These are phyloP conservation scores for Lathyrus tuberosus DNA, from an alignment of 306 rosid species.

Conservation along the genomic window DNA sequence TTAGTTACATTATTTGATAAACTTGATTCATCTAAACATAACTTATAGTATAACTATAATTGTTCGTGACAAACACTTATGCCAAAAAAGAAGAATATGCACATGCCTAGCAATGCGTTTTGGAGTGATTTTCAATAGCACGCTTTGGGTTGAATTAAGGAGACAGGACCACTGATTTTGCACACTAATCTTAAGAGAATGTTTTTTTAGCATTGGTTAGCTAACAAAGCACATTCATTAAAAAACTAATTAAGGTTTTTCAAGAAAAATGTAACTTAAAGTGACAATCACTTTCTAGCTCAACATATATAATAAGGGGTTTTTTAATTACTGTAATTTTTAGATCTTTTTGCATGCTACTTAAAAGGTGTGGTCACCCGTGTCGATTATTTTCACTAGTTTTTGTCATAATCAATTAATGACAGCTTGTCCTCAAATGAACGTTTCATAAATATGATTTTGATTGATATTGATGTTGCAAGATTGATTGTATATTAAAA, in stretches of 20 bases:
- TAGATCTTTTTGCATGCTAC: slow-evolving; percentile 44
- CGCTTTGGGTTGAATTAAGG: slow-evolving; percentile 94
- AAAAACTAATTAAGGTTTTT: slow-evolving; percentile 35
- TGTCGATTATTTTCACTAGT: slow-evolving; percentile 33
- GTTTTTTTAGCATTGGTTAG: slow-evolving; percentile 66
- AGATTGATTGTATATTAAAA: too few species aligned
- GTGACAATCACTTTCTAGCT: slow-evolving; percentile 54
- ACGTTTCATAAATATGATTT: too few species aligned
- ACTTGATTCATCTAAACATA: slow-evolving; percentile 30
- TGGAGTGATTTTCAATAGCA: slow-evolving; percentile 84
- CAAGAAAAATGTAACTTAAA: slow-evolving; percentile 52
- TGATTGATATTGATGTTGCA: too few species aligned
- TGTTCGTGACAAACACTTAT: slow-evolving; percentile 39
- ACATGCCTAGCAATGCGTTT: slow-evolving; percentile 72
- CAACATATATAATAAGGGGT: slow-evolving; percentile 39
- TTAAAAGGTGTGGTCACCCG: slow-evolving; percentile 32
- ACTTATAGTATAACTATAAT: slow-evolving; percentile 4
- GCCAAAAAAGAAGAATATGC: slow-evolving; percentile 55
- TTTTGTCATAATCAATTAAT: slow-evolving; percentile 33
- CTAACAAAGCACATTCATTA: slow-evolving; percentile 36
- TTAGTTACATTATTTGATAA: slow-evolving; percentile 43
- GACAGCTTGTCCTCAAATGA: neutral
- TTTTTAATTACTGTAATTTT: slow-evolving; percentile 66
- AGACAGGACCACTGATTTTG: slow-evolving; percentile 78
- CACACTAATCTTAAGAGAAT: slow-evolving; percentile 72